Base-by-base conservation (phyloP, 2,329 filamentous ascomycete species). In the Neonectria hederae region DNA sequence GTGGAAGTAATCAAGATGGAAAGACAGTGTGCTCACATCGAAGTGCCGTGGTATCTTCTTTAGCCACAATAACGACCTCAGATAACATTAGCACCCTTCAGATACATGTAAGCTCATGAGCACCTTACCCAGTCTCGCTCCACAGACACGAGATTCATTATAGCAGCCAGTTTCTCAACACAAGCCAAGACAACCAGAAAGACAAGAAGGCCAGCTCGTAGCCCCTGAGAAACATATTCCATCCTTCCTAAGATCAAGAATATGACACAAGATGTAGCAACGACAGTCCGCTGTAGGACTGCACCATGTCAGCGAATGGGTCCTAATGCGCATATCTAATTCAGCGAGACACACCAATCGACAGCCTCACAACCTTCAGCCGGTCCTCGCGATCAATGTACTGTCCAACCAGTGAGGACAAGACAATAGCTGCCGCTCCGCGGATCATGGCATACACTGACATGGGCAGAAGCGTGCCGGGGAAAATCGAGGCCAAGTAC, bases 371-470 rank as follows among this genome's bases (percentile, higher is more conserved):
- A 0, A 85, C 82, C 1, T 69, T 71, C 3, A 89, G 77, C 0
- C 87, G 81, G 61, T 86, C 75, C 5, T 80, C 81, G 0, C 66
- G 76, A 74, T 93, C 91, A 40, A 93, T 86, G 42, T 82, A 82
- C 1, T 74, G 72, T 1, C 91, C 91, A 6, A 93, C 76, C 49
- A 80, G 80, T 13, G 87, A 85, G 0, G 89, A 85, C 7, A 92
- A 78, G 0, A 88, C 28, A 4, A 90, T 84, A 0, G 88, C 89
- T 0, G 87, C 81, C 0, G 82, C 77, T 6, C 86, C 83, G 22
- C 91, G 85, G 5, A 84, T 80, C 7, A 93, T 77, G 0, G 90
- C 90, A 72, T 93, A 93, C n/a, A 90, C 78, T 0, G 90, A 92
- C 60, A 89, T 83, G 38, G 87, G 90, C 22, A 91, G 81, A 22